Conservation (phyloP, 805 yeast genomes). For the Metschnikowia santaceciliae region DNA sequence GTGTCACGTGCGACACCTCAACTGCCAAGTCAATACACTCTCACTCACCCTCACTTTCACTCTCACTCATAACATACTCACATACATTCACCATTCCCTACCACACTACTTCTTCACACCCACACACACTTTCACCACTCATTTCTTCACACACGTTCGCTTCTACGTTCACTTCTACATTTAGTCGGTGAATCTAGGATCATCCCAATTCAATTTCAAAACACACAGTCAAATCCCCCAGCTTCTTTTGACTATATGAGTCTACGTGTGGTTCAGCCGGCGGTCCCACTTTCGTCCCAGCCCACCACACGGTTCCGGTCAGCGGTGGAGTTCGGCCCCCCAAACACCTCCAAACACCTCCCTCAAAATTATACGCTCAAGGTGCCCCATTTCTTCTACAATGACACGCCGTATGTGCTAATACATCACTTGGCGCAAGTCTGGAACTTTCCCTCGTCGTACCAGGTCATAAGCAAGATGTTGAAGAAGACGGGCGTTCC, state of each 20-base stretch:
- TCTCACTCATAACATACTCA: too few relatives aligned
- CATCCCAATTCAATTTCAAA: not conserved
- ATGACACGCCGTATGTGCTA: conserved; percentile 20
- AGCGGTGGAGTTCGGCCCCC: conserved; percentile 7
- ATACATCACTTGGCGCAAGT: conserved; percentile 28
- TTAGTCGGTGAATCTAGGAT: too few relatives aligned
- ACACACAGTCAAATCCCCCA: not conserved
- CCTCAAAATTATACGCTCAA: conserved; percentile 8
- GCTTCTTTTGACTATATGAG: not conserved
- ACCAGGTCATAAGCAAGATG: conserved; percentile 33
- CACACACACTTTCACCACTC: too few relatives aligned
- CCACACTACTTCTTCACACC: too few relatives aligned
- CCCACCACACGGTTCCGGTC: conserved; percentile 10
- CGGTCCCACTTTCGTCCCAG: not conserved
- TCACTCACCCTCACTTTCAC: too few relatives aligned
- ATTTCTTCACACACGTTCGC: too few relatives aligned
- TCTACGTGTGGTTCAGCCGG: not conserved
- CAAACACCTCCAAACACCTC: conserved; percentile 1
- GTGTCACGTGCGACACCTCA: too few relatives aligned
- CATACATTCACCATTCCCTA: too few relatives aligned
- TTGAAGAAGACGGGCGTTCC: conserved; percentile 18
- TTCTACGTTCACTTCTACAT: too few relatives aligned
- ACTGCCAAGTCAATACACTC: too few relatives aligned
- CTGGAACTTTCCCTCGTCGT: conserved; percentile 42
- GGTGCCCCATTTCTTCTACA: conserved; percentile 11